Conservation (phyloP, 257 asterid genomes). For the Gardenia jasminoides region DNA sequence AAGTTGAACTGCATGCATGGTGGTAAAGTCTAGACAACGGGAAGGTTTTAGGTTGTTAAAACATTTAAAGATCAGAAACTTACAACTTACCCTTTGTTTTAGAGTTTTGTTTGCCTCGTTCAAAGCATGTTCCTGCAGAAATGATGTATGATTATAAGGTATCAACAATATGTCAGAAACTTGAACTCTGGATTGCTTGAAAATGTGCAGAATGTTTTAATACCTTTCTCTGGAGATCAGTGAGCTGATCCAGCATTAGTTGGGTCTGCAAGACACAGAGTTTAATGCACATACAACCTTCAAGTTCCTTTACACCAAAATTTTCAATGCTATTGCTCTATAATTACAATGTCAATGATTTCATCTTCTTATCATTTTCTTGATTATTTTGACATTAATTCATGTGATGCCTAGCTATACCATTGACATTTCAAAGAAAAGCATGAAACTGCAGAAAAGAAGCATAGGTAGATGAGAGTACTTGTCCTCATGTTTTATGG, state of each 20-base stretch:
- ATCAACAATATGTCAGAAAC: background rate
- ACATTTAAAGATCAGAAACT: background rate
- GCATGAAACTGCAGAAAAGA: background rate
- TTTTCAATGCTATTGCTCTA: background rate
- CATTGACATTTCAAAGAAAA: background rate
- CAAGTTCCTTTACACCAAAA: background rate
- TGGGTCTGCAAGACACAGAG: slow-evolving; percentile 63
- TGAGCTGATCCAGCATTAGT: slow-evolving; percentile 89
- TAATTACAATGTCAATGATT: background rate
- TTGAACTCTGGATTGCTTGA: background rate
- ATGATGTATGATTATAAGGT: slow-evolving; percentile 6
- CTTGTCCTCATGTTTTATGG: background rate
- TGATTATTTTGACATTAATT: background rate
- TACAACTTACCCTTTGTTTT: slow-evolving; percentile 75
- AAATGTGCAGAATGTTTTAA: background rate
- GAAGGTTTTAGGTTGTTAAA: background rate
- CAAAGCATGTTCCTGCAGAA: slow-evolving; percentile 80
- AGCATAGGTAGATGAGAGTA: background rate
- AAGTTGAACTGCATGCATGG: background rate
- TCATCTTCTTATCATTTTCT: background rate
- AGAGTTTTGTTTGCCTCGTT: slow-evolving; percentile 83
- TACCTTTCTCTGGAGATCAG: slow-evolving; percentile 89
- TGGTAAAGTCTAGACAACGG: background rate
- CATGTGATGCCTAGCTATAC: background rate
- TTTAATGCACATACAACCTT: background rate